Conservation (phyloP, 2,329 filamentous ascomycete genomes). For the Colletotrichum musae region DNA sequence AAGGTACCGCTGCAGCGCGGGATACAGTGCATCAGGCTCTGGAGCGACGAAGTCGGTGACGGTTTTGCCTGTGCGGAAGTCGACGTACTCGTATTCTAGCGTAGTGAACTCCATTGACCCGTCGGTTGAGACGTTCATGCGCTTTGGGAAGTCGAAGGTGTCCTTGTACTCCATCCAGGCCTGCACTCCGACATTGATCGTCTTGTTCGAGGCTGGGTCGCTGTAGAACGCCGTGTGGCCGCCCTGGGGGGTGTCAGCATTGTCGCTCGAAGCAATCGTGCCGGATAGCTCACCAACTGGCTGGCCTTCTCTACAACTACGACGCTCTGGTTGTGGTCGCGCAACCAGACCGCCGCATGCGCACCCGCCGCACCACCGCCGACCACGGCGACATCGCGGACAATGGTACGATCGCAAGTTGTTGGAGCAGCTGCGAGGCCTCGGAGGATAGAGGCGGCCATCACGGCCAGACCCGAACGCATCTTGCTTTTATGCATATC, state of each 20-base stretch:
- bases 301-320: conserved; percentile 56
- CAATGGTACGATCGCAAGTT: conserved; percentile 28
- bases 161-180: conserved; percentile 50
- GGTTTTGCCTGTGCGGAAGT: conserved; percentile 54
- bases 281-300: conserved; percentile 45
- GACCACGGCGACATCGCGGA: conserved; percentile 51
- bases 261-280: background rate
- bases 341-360: conserved; percentile 56
- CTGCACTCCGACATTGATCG: conserved; percentile 44
- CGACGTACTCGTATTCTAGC: conserved; percentile 46
- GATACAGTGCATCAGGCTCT: conserved; percentile 41
- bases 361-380: conserved; percentile 59
- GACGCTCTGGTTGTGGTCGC: conserved; percentile 53
- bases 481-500: conserved; percentile 22
- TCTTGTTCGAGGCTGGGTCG: conserved; percentile 46
- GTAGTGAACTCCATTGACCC: conserved; percentile 46
- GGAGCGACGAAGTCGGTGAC: conserved; percentile 47
- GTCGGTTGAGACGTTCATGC: conserved; percentile 49
- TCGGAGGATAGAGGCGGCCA: background rate
- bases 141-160: conserved; percentile 49
- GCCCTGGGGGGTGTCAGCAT: conserved; percentile 42
- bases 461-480: background rate
- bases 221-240: conserved; percentile 51
- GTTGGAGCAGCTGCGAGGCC: background rate
- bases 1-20: conserved; percentile 49